A percentile compares a stretch with the other conserved stretches of the same genome.
phyloP scores from a whole-genome alignment of 306 rosid species.

The Carpinus fangiana region DNA sequence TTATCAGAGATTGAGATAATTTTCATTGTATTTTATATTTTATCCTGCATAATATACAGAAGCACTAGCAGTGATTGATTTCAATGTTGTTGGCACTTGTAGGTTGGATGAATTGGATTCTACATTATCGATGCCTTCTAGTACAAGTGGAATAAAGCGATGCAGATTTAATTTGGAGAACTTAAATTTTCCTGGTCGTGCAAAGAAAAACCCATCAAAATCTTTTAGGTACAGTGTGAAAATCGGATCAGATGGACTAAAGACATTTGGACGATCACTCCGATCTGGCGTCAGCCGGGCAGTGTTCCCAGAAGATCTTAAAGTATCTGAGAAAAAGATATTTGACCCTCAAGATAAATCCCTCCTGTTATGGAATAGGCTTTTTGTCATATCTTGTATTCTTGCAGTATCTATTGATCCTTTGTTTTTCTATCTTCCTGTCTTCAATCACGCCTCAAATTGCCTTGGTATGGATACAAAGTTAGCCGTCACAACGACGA shows the following conservation, averaged over 20 bases:
- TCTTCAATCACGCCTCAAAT: constrained; percentile 54
- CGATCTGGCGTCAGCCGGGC: constrained; percentile 55
- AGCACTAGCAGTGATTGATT: neutral
- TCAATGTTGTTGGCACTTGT: constrained; percentile 29
- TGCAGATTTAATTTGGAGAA: constrained; percentile 51
- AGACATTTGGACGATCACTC: constrained; percentile 67
- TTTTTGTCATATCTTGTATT: constrained; percentile 77
- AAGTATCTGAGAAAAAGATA: constrained; percentile 64
- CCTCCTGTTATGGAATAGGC: constrained; percentile 76
- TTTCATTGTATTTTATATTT: no score
- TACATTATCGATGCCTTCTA: constrained; percentile 33
- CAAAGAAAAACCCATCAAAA: constrained; percentile 44
- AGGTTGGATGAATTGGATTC: constrained; percentile 78
- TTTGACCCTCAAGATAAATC: constrained; percentile 82
- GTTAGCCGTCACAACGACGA: constrained; percentile 49
- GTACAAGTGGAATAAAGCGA: constrained; percentile 54
- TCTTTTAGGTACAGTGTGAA: constrained; percentile 55
- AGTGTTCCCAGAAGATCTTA: constrained; percentile 79
- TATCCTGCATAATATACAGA: neutral
- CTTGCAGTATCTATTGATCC: constrained; percentile 81
- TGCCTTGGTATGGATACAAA: constrained; percentile 74
- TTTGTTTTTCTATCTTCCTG: constrained; percentile 81
- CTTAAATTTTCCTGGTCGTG: constrained; percentile 37
- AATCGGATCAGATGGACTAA: constrained; percentile 76
- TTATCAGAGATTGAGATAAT: no score